These are phyloP conservation scores for Brassica napus DNA, from an alignment of 345 rosid genomes.

Conservation along the genomic window Da-Ae NC_063442.1:44288501-44289000, in stretches of 20 bases:
- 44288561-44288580: slow-evolving; percentile 3
- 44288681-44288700: slow-evolving; percentile 11
- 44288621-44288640: slow-evolving; percentile 19
- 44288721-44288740: slow-evolving; percentile 18
- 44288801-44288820: slow-evolving; percentile 10
- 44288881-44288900: neutral
- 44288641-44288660: slow-evolving; percentile 22
- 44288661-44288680: slow-evolving; percentile 27
- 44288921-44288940: neutral
- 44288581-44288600: neutral
- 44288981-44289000: neutral
- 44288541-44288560: neutral
- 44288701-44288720: slow-evolving; percentile 24
- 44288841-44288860: slow-evolving; percentile 14
- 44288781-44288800: slow-evolving; percentile 23
- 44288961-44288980: neutral
- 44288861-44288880: neutral
- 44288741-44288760: no score
- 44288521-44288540: neutral
- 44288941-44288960: slow-evolving; percentile 5
- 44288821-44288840: slow-evolving; percentile 22
- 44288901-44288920: neutral
- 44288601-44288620: slow-evolving; percentile 26
- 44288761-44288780: slow-evolving; percentile 13
- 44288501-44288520: neutral